Percentiles rank a stretch among this genome's conserved stretches.
These are phyloP conservation scores for Phyllosticta capitalensis DNA, from an alignment of 2,329 filamentous ascomycete species.

Conservation along the genomic window DNA sequence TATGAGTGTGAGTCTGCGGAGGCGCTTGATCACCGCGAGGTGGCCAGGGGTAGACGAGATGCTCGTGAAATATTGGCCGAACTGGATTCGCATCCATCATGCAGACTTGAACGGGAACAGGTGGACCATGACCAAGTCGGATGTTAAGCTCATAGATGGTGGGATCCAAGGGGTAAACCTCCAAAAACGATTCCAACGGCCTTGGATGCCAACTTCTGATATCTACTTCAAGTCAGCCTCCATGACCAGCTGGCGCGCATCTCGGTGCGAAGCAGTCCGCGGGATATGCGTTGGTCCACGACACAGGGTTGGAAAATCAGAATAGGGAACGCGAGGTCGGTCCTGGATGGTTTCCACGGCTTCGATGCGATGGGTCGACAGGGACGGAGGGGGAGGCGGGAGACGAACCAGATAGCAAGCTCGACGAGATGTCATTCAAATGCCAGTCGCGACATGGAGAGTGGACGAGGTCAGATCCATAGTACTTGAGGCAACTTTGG, in stretches of 20 bases:
- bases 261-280: not conserved
- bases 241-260: not conserved
- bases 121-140: conserved; percentile 25
- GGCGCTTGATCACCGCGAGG: not conserved
- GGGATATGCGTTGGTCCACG: not conserved
- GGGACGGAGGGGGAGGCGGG: not conserved
- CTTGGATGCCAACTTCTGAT: not conserved
- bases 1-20: conserved; percentile 17
- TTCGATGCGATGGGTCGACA: not conserved
- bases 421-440: conserved; percentile 2
- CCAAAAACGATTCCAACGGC: not conserved
- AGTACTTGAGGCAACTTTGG: conserved; percentile 29
- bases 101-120: conserved; percentile 20
- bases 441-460: conserved; percentile 26
- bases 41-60: conserved; percentile 30
- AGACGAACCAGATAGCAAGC: conserved; percentile 6
- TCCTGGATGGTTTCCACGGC: not conserved
- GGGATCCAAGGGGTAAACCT: not conserved
- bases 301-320: not conserved
- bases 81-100: conserved; percentile 16
- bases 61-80: conserved; percentile 20
- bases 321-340: not conserved
- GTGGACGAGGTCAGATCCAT: conserved; percentile 26
- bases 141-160: conserved; percentile 23
- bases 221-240: not conserved